phyloP scores from a whole-genome alignment of 164 flowering plant genomes.

The Annona squamosa region DNA sequence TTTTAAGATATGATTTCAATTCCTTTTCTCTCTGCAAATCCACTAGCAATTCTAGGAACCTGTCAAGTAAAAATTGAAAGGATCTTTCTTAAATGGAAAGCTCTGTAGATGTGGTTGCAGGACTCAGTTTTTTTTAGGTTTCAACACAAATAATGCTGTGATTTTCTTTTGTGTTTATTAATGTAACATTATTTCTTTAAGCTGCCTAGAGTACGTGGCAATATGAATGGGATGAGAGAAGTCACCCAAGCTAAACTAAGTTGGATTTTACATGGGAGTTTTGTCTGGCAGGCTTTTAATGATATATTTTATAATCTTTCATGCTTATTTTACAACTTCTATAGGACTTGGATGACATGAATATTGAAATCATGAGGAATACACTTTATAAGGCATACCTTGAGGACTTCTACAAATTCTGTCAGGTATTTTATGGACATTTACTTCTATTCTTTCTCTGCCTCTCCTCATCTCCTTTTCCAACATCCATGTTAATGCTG shows the following conservation, averaged over 20 bases:
- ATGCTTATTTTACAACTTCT: conserved; percentile 5
- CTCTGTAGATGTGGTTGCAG: too few species aligned
- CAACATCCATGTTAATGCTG: neutral
- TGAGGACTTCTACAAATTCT: conserved; percentile 90
- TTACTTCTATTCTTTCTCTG: neutral
- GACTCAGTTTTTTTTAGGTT: neutral
- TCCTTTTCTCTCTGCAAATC: neutral
- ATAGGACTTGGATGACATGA: conserved; percentile 99
- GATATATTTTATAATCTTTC: conserved; percentile 1
- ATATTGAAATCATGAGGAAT: conserved; percentile 98
- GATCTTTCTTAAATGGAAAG: neutral
- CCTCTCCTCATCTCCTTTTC: neutral
- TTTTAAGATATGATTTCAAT: too few species aligned
- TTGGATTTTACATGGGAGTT: too few species aligned
- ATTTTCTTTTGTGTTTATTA: too few species aligned
- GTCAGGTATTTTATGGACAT: conserved; percentile 49
- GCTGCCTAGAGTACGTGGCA: too few species aligned
- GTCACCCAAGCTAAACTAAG: too few species aligned
- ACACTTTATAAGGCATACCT: conserved; percentile 99
- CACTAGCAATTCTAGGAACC: too few species aligned
- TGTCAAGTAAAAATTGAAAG: too few species aligned
- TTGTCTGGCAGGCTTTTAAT: too few species aligned
- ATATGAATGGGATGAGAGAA: too few species aligned
- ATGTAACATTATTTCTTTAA: too few species aligned
- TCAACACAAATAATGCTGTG: neutral